These are phyloP conservation scores for Trematosphaeria pertusa DNA, from an alignment of 2,329 filamentous ascomycete genomes.

Conservation along the genomic window DNA sequence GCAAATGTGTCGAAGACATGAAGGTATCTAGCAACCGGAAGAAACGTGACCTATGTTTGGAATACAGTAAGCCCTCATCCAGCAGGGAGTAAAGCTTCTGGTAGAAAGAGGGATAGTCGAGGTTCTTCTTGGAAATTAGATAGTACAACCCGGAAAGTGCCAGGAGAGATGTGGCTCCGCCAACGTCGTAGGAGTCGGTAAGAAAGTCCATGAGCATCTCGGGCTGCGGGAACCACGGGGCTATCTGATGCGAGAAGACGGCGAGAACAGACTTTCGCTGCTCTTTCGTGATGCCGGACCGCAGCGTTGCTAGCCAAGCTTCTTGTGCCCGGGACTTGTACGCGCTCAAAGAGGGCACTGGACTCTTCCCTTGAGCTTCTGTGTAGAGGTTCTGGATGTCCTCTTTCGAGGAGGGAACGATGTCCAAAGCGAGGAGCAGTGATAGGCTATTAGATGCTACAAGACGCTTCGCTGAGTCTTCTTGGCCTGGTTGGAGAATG, in stretches of 20 bases:
- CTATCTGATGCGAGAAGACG: constrained; percentile 77
- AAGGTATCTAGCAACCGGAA: constrained; percentile 93
- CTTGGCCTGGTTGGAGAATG: constrained; percentile 40
- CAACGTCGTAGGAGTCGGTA: constrained; percentile 88
- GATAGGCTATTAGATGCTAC: constrained; percentile 62
- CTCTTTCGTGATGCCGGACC: constrained; percentile 68
- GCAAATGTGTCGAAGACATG: constrained; percentile 88
- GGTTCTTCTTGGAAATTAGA: constrained; percentile 88
- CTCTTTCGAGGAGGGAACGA: constrained; percentile 70
- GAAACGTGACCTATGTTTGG: constrained; percentile 91
- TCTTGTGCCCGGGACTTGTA: constrained; percentile 84
- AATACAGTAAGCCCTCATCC: constrained; percentile 85
- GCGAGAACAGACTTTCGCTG: constrained; percentile 81
- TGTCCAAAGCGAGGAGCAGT: constrained; percentile 71
- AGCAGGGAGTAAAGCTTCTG: constrained; percentile 91
- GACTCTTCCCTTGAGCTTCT: constrained; percentile 69
- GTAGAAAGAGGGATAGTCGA: constrained; percentile 96
- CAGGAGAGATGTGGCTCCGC: constrained; percentile 84
- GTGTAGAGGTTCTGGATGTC: constrained; percentile 75
- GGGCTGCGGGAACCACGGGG: constrained; percentile 87
- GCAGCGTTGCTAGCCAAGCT: constrained; percentile 83
- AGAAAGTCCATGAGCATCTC: constrained; percentile 95
- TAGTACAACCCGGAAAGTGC: constrained; percentile 94
- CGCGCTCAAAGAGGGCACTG: constrained; percentile 64
- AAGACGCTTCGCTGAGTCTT: constrained; percentile 25